These are phyloP conservation scores for Brassica cretica DNA, from an alignment of 345 rosid genomes.

Conservation along the genomic window DNA sequence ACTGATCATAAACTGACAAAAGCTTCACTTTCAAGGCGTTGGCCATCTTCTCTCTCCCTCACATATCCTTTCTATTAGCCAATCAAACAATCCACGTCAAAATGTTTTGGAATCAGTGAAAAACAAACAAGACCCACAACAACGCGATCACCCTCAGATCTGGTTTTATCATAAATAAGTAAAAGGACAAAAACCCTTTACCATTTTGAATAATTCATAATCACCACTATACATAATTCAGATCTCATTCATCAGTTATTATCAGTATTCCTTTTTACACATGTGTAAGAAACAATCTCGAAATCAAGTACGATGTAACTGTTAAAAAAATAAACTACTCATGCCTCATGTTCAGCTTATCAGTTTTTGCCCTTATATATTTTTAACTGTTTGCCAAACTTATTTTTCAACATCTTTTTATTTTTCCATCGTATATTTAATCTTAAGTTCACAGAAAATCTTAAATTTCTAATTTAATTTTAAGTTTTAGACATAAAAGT, in stretches of 20 bases:
- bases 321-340: constrained; percentile 5
- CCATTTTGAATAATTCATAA: constrained; percentile 24
- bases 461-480: too few relatives aligned
- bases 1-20: constrained; percentile 35
- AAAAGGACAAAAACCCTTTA: constrained; percentile 16
- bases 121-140: constrained; percentile 38
- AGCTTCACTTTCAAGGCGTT: constrained; percentile 36
- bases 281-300: constrained; percentile 30
- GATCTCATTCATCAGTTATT: constrained; percentile 23
- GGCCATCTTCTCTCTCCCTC: constrained; percentile 35
- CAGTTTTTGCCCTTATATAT: neutral
- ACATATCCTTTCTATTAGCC: constrained; percentile 20
- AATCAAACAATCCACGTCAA: constrained; percentile 25
- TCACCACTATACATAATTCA: constrained; percentile 20
- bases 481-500: too few relatives aligned
- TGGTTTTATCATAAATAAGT: constrained; percentile 25
- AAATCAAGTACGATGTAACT: constrained; percentile 29
- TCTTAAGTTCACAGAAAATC: too few relatives aligned
- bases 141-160: constrained; percentile 31
- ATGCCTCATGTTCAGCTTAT: neutral
- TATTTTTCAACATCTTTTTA: neutral
- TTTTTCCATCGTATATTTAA: neutral
- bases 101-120: constrained; percentile 35
- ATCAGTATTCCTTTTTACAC: constrained; percentile 22
- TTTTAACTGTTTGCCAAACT: neutral